Percentiles rank a stretch among this genome's conserved stretches.
phyloP scores from a whole-genome alignment of 2,329 filamentous ascomycete genomes.

The Penicillium sp. region DNA sequence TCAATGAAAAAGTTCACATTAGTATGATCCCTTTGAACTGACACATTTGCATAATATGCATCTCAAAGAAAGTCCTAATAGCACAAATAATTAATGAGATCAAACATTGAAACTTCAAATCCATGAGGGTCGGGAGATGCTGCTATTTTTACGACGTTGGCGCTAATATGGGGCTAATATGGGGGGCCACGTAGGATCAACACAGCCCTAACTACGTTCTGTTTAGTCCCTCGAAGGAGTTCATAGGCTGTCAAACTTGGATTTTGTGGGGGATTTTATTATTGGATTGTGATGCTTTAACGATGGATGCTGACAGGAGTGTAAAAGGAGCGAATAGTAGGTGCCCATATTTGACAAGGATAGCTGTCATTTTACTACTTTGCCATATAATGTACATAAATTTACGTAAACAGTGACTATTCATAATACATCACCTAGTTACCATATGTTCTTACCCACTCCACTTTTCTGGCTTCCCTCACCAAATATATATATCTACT shows the following conservation, averaged over 20 bases:
- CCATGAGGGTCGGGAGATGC: neutral
- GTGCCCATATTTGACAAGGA: neutral
- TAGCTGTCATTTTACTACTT: neutral
- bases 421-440: too few relatives aligned
- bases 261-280: neutral
- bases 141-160: slow-evolving; percentile 5
- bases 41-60: neutral
- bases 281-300: neutral
- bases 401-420: neutral
- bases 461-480: too few relatives aligned
- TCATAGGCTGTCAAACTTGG: too few relatives aligned
- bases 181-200: slow-evolving; percentile 6
- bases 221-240: neutral
- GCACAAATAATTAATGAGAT: neutral
- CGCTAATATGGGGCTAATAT: slow-evolving; percentile 7
- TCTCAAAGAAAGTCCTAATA: neutral
- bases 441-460: too few relatives aligned
- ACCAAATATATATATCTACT: too few relatives aligned
- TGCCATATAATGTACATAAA: neutral
- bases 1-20: neutral
- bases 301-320: neutral
- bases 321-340: neutral
- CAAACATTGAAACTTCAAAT: neutral
- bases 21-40: neutral
- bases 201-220: slow-evolving; percentile 3